A percentile compares a stretch with the other conserved stretches of the same genome.
Evolutionary conservation across 768 basidiomycete species (phyloP).

Genomic region (Nevesoporus exiguus): DNA sequence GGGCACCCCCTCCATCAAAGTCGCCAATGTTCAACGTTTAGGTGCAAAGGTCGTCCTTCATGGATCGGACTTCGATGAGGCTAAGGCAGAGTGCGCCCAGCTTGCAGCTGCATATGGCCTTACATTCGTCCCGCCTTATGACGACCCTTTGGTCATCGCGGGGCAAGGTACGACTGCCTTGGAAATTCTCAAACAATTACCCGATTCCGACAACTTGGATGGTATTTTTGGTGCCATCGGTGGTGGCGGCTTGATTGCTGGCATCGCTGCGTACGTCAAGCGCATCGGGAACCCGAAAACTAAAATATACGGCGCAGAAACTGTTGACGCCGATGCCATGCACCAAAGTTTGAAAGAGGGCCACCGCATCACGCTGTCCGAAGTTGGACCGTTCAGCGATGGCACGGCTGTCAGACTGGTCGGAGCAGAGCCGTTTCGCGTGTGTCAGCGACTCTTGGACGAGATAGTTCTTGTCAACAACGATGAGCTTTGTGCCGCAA

Average conservation of each 20-base stretch:
- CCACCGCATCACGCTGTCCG: slow-evolving; percentile 74
- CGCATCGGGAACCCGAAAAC: slow-evolving; percentile 83
- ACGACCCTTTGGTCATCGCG: slow-evolving; percentile 94
- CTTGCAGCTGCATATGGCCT: slow-evolving; percentile 74
- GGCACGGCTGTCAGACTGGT: slow-evolving; percentile 97
- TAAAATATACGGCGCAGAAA: slow-evolving; percentile 88
- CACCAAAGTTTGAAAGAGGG: slow-evolving; percentile 75
- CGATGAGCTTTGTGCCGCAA: slow-evolving; percentile 96
- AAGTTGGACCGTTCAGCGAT: slow-evolving; percentile 96
- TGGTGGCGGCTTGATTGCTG: slow-evolving; percentile 91
- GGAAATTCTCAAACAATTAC: slow-evolving; percentile 90
- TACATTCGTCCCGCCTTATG: slow-evolving; percentile 93
- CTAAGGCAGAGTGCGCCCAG: slow-evolving; percentile 89
- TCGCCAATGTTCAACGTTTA: slow-evolving; percentile 88
- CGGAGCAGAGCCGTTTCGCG: slow-evolving; percentile 90
- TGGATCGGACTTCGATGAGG: slow-evolving; percentile 92
- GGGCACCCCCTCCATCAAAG: slow-evolving; percentile 94
- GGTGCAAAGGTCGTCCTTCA: slow-evolving; percentile 93
- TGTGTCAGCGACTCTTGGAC: slow-evolving; percentile 84
- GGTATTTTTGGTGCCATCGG: slow-evolving; percentile 91
- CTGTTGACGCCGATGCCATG: slow-evolving; percentile 94
- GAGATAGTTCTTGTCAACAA: slow-evolving; percentile 83
- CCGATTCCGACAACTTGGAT: slow-evolving; percentile 70
- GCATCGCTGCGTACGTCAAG: slow-evolving; percentile 89
- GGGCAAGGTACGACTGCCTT: slow-evolving; percentile 95